Evolutionary conservation across 805 yeast genomes (phyloP).

Genomic region (Wickerhamiella cacticola): DNA sequence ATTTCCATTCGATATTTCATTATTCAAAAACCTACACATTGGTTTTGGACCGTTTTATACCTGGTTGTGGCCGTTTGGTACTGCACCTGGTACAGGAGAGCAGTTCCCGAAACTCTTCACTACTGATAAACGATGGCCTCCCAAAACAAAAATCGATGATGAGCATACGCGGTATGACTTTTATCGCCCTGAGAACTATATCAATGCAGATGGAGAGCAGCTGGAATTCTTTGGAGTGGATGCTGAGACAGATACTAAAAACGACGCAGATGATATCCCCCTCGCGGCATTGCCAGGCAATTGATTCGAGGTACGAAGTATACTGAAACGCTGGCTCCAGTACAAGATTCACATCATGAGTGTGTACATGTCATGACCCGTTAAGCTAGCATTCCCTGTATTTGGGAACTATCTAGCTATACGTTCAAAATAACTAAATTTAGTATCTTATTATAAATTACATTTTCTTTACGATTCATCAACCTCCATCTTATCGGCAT

Average conservation of each 20-base stretch:
- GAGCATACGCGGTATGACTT: constrained; percentile 21
- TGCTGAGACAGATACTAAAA: constrained; percentile 35
- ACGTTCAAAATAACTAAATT: too few species aligned
- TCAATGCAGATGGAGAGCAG: constrained; percentile 70
- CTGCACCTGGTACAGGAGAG: constrained; percentile 54
- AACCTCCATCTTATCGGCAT: constrained; percentile 4
- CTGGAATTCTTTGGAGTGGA: constrained; percentile 85
- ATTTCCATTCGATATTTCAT: constrained; percentile 75
- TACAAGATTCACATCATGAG: too few species aligned
- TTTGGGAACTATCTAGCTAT: too few species aligned
- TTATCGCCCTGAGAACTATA: constrained; percentile 44
- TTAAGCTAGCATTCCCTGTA: too few species aligned
- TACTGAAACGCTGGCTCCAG: background rate
- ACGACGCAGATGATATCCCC: constrained; percentile 16
- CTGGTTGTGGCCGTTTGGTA: constrained; percentile 57
- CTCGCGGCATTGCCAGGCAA: constrained; percentile 6
- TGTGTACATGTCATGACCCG: too few species aligned
- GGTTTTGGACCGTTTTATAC: constrained; percentile 43
- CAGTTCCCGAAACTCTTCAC: constrained; percentile 45
- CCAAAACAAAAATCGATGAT: constrained; percentile 25
- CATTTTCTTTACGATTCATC: background rate
- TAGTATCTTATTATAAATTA: background rate
- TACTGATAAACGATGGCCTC: constrained; percentile 74
- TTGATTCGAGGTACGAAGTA: background rate
- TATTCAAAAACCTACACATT: constrained; percentile 40